Evolutionary conservation across 768 basidiomycete species (phyloP).

Genomic region (Trametes cingulata): DNA sequence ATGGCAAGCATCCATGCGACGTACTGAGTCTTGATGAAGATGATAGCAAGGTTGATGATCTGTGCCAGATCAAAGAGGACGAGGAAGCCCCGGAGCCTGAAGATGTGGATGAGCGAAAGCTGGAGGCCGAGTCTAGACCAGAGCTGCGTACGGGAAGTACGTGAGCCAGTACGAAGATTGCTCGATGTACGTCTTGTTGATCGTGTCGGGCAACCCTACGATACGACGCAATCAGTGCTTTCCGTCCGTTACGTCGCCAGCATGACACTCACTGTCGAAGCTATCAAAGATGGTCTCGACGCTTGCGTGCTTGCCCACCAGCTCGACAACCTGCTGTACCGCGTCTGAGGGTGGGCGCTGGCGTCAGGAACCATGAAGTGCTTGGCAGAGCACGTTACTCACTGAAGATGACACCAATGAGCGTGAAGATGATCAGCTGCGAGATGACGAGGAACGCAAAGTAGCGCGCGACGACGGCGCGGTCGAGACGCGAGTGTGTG

Average conservation of each 20-base stretch:
- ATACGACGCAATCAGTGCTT: not conserved
- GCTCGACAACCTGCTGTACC: conserved; percentile 43
- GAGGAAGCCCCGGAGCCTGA: conserved; percentile 89
- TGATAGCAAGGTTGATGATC: conserved; percentile 84
- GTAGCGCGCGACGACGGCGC: conserved; percentile 90
- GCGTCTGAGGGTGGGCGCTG: conserved; percentile 26
- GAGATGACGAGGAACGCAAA: conserved; percentile 93
- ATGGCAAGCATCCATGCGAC: too few species aligned
- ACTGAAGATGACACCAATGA: conserved; percentile 90
- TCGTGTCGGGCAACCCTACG: conserved; percentile 63
- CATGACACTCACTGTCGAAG: conserved; percentile 39
- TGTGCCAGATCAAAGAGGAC: conserved; percentile 95
- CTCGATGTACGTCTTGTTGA: conserved; percentile 88
- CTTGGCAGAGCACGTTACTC: conserved; percentile 33
- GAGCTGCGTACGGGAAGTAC: conserved; percentile 73
- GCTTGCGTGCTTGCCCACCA: conserved; percentile 50
- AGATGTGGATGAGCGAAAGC: not conserved
- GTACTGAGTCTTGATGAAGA: conserved; percentile 81
- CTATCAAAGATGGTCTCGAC: conserved; percentile 47
- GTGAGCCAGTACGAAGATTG: conserved; percentile 93
- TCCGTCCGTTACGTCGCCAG: not conserved
- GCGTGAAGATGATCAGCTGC: conserved; percentile 91
- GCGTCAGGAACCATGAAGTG: not conserved
- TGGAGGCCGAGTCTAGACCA: not conserved
- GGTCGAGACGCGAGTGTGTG: conserved; percentile 80